Evolutionary conservation across 768 basidiomycete species (phyloP), one percentile per base, ranked within the genome.

Genomic region (Mycena leptocephala): DNA sequence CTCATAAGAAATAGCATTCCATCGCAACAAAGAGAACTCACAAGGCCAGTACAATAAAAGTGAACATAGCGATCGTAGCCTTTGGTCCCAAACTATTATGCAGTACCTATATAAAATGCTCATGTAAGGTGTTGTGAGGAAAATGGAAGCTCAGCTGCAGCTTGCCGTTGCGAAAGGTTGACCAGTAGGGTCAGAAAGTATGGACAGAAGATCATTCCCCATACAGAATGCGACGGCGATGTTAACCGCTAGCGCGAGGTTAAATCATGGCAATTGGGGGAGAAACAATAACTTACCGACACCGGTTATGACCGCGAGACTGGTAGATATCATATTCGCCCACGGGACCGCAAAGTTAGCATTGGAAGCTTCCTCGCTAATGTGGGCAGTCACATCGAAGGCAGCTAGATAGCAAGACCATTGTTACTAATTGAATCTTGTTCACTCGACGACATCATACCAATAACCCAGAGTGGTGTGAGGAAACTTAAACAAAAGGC

Each of bases 361-460:
- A 74, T 92, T 91, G 14, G 88, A 86, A 16, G 89, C 89, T 79
- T 91, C 90, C 70, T 91, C 90, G 62, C 88, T 89, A 71, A 91
- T 90, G 77, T 91, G 90, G 1, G 90, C 86, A 71, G 83, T 84
- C 2, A 86, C 86, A 76, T 91, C 90, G 32, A 78, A 79, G 30
- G 72, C 81, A 30, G 28, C 53, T 55, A 30, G 53, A 55, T 5
- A 55, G 26, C 28, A 55, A 55, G 26, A 30, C 10, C 53, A 10
- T 11, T 30, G 53, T 55, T 55, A 55, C 53, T 30, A 55, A 28
- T 55, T 6, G 53, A 55, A 55, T 55, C 53, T 30, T 30, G 26
- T 55, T 30, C 53, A 55, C 28, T 55, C 4, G 10, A 55, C 53
- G 53, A 26, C 5, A 26, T 55, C 53, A 55, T 55, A 81, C 88